These are phyloP conservation scores for Lasiodiplodia theobromae DNA, from an alignment of 2,329 filamentous ascomycete genomes.

Conservation along the genomic window DNA sequence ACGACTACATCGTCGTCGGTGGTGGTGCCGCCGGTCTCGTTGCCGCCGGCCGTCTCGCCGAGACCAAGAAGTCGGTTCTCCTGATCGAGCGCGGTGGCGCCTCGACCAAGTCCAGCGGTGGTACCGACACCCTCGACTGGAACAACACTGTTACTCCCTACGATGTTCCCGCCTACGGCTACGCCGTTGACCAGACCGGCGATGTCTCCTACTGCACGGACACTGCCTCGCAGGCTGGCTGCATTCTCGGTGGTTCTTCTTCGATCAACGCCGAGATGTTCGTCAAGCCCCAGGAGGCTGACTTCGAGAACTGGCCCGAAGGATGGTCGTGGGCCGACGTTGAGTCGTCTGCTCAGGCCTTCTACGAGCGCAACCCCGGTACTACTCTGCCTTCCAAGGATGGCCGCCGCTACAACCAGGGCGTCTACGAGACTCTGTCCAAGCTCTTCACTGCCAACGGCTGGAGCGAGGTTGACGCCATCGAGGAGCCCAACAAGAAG, in stretches of 20 bases:
- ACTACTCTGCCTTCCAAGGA: constrained; percentile 34
- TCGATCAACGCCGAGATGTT: constrained; percentile 46
- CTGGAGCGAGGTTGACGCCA: constrained; percentile 34
- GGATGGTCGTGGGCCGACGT: constrained; percentile 37
- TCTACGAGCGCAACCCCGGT: constrained; percentile 38
- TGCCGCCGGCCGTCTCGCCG: constrained; percentile 46
- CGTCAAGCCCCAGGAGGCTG: constrained; percentile 42
- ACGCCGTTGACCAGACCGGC: constrained; percentile 37
- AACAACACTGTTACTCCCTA: constrained; percentile 47
- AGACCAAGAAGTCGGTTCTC: constrained; percentile 48
- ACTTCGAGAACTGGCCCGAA: constrained; percentile 40
- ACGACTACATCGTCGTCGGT: constrained; percentile 52
- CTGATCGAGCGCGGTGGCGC: constrained; percentile 50
- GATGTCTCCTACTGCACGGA: constrained; percentile 45
- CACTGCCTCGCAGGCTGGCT: constrained; percentile 46
- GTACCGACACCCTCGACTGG: constrained; percentile 41
- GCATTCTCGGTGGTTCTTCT: constrained; percentile 49
- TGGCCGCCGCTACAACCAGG: constrained; percentile 36
- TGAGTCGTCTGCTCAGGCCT: constrained; percentile 32
- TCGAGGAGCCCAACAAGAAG: constrained; percentile 36
- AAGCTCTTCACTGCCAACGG: constrained; percentile 34
- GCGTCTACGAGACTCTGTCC: constrained; percentile 34
- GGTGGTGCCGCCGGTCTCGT: constrained; percentile 49
- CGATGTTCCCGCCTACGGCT: constrained; percentile 46
- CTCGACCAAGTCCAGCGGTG: constrained; percentile 44